Percentiles rank a stretch among this genome's conserved stretches.
Conservation (phyloP, 1,284 basidiomycete species). For the Cutaneotrichosporon cutaneum region DNA sequence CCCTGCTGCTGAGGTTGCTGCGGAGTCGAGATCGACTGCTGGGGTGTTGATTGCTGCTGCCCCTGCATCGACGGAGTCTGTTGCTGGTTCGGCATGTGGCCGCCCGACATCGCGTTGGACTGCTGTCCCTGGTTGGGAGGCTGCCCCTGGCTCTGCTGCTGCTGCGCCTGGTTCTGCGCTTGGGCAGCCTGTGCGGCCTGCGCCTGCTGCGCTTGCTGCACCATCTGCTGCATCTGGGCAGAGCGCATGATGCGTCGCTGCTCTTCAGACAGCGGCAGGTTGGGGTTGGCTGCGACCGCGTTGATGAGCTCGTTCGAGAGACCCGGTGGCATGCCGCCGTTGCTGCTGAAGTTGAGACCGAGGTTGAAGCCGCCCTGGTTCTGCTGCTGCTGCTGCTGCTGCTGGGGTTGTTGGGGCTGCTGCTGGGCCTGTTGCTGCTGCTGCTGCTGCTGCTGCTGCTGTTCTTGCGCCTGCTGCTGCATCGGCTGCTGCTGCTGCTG, state of each 20-base stretch:
- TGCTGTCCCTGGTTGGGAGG: conserved; percentile 12
- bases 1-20: conserved; percentile 13
- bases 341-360: background rate
- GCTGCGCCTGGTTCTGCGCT: conserved; percentile 14
- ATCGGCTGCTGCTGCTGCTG: conserved; percentile 11
- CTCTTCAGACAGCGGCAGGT: conserved; percentile 21
- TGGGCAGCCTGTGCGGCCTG: conserved; percentile 5
- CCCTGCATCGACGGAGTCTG: background rate
- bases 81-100: background rate
- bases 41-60: background rate
- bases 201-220: conserved; percentile 16
- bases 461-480: conserved; percentile 10
- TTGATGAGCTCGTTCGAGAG: conserved; percentile 21
- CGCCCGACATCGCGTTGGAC: background rate
- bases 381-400: conserved; percentile 8
- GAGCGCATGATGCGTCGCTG: conserved; percentile 18
- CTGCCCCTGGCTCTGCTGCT: conserved; percentile 11
- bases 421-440: conserved; percentile 6
- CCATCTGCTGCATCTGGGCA: conserved; percentile 18
- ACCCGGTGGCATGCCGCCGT: conserved; percentile 3
- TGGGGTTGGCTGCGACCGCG: conserved; percentile 19
- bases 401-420: conserved; percentile 6
- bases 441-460: conserved; percentile 17
- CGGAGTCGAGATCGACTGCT: conserved; percentile 6
- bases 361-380: conserved; percentile 5